These are phyloP conservation scores for Boletus eberwhitei DNA, from an alignment of 768 basidiomycete species.

Conservation along the genomic window DNA sequence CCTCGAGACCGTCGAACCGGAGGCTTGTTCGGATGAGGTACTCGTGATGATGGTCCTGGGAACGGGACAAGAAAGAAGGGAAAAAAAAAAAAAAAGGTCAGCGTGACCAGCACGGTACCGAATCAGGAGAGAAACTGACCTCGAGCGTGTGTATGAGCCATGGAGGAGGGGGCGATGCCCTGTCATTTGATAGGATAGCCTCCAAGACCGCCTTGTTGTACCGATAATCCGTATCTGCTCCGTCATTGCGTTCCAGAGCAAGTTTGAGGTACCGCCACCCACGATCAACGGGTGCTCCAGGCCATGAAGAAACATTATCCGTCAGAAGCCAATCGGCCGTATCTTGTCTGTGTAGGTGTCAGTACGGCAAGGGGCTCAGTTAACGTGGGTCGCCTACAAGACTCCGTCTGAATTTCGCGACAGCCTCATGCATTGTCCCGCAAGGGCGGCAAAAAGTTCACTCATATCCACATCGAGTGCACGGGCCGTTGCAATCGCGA, in stretches of 20 bases:
- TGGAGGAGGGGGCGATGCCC: constrained; percentile 61
- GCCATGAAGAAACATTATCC: constrained; percentile 79
- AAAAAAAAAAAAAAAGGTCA: not conserved
- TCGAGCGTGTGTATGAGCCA: constrained; percentile 81
- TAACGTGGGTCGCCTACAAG: constrained; percentile 43
- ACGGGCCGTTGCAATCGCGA: constrained; percentile 73
- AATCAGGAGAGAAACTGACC: constrained; percentile 37
- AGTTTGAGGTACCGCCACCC: constrained; percentile 88
- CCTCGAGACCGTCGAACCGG: constrained; percentile 73
- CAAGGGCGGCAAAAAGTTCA: constrained; percentile 75
- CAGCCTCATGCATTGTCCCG: constrained; percentile 75
- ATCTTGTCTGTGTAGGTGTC: constrained; percentile 49
- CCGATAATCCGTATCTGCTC: constrained; percentile 60
- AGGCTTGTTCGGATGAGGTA: constrained; percentile 78
- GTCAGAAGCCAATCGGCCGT: constrained; percentile 80
- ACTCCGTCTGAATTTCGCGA: constrained; percentile 58
- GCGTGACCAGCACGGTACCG: not conserved
- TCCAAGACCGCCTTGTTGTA: constrained; percentile 79
- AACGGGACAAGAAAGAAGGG: not conserved
- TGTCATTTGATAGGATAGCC: constrained; percentile 66
- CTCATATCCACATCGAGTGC: constrained; percentile 83
- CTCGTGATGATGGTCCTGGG: constrained; percentile 68
- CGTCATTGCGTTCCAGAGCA: constrained; percentile 76
- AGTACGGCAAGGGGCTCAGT: not conserved
- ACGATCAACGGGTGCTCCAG: constrained; percentile 73